These are phyloP conservation scores for Penicillium lividum DNA, from an alignment of 495 filamentous ascomycete species.

Conservation along the genomic window DNA sequence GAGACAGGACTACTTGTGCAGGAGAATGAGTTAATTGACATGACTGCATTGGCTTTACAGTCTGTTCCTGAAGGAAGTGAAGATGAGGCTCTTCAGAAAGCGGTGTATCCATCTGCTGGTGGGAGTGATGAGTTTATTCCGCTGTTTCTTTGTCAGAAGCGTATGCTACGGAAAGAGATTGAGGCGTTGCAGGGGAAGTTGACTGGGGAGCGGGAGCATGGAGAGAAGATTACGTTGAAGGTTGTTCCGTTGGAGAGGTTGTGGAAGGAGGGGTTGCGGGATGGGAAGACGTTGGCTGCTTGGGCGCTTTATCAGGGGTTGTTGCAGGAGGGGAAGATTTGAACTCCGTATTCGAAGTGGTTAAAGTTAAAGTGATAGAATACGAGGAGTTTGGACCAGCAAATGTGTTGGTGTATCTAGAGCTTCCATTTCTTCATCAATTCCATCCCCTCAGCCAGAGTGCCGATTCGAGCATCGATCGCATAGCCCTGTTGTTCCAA, in stretches of 20 bases:
- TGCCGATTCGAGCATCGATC: constrained; percentile 82
- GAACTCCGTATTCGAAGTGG: background rate
- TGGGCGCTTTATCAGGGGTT: constrained; percentile 76
- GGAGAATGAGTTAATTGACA: constrained; percentile 61
- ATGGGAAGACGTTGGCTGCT: constrained; percentile 78
- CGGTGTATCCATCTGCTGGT: constrained; percentile 74
- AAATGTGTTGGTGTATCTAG: constrained; percentile 1
- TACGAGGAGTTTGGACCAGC: no score
- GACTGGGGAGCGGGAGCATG: constrained; percentile 73
- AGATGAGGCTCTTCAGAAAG: constrained; percentile 56
- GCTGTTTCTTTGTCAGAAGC: constrained; percentile 72
- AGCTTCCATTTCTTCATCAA: constrained; percentile 61
- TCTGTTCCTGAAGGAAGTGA: constrained; percentile 22
- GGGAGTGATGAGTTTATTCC: constrained; percentile 85
- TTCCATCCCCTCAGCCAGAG: constrained; percentile 83
- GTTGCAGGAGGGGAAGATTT: constrained; percentile 61
- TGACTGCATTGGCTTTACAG: constrained; percentile 61
- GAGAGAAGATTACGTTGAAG: constrained; percentile 83
- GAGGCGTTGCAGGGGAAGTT: constrained; percentile 70
- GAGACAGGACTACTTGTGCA: constrained; percentile 69
- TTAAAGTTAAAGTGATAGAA: background rate
- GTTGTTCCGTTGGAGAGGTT: constrained; percentile 69
- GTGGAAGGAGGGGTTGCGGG: constrained; percentile 74
- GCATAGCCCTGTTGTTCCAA: constrained; percentile 76
- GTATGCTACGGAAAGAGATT: constrained; percentile 63